phyloP scores from a whole-genome alignment of 1,284 basidiomycete species.

The Jaminaea rosea region DNA sequence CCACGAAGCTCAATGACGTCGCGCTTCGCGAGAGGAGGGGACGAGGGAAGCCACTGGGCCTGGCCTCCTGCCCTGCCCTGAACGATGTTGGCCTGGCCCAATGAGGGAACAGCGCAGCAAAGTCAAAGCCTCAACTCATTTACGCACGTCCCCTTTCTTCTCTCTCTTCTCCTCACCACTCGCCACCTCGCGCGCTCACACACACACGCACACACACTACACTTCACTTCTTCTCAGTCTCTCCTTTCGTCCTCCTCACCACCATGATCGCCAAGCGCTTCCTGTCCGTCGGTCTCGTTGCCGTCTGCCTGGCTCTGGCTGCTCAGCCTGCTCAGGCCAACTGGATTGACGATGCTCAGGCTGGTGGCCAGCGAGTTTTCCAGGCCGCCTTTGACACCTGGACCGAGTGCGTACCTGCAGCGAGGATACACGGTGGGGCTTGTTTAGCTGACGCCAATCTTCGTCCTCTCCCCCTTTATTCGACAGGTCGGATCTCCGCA shows the following conservation, averaged over 20 bases:
- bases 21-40: too few relatives aligned
- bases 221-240: too few relatives aligned
- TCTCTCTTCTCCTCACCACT: too few relatives aligned
- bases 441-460: not conserved
- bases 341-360: constrained; percentile 28
- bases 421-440: not conserved
- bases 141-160: too few relatives aligned
- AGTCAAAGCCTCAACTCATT: too few relatives aligned
- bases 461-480: constrained; percentile 2
- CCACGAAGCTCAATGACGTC: too few relatives aligned
- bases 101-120: too few relatives aligned
- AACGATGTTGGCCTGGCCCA: too few relatives aligned
- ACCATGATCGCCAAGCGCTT: constrained; percentile 34
- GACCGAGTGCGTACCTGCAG: constrained; percentile 31
- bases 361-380: constrained; percentile 29
- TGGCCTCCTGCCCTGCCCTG: too few relatives aligned
- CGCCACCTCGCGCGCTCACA: too few relatives aligned
- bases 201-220: too few relatives aligned
- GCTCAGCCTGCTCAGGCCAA: constrained; percentile 29
- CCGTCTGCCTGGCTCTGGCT: constrained; percentile 29
- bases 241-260: not conserved
- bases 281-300: constrained; percentile 32
- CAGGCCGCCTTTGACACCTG: constrained; percentile 37
- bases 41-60: too few relatives aligned
- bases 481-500: constrained; percentile 26